These are phyloP conservation scores for Hygrocybe coccinea DNA, from an alignment of 768 basidiomycete genomes.

Conservation along the genomic window DNA sequence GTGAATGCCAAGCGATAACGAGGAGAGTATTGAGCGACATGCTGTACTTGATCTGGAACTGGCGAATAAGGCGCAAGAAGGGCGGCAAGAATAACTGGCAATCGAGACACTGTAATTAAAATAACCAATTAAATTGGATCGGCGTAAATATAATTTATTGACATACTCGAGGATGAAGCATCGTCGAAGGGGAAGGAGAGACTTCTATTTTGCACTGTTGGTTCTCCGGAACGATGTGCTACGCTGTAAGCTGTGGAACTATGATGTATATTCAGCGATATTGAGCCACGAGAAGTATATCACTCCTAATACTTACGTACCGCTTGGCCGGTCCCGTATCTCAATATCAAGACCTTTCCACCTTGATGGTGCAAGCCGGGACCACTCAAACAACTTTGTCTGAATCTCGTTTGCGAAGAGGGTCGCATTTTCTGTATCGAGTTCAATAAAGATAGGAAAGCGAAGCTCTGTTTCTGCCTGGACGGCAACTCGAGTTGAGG, in stretches of 20 bases:
- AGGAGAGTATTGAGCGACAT: slow-evolving; percentile 70
- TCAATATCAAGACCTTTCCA: slow-evolving; percentile 44
- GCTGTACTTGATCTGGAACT: slow-evolving; percentile 38
- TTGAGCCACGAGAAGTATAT: neutral
- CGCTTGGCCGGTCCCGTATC: slow-evolving; percentile 25
- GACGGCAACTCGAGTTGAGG: slow-evolving; percentile 52
- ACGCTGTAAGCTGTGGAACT: slow-evolving; percentile 23
- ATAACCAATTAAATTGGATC: neutral
- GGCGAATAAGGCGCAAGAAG: slow-evolving; percentile 42
- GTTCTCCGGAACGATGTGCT: slow-evolving; percentile 11
- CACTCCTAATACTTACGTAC: slow-evolving; percentile 27
- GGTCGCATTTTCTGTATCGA: slow-evolving; percentile 19
- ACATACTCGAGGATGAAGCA: slow-evolving; percentile 18
- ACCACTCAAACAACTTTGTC: slow-evolving; percentile 21
- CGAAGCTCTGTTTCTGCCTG: slow-evolving; percentile 43
- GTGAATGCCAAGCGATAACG: slow-evolving; percentile 88
- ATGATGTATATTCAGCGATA: slow-evolving; percentile 6
- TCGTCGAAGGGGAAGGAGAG: slow-evolving; percentile 28
- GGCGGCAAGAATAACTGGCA: slow-evolving; percentile 30
- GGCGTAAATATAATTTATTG: neutral
- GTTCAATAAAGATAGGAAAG: slow-evolving; percentile 46
- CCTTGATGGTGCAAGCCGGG: slow-evolving; percentile 21
- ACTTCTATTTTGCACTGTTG: slow-evolving; percentile 23
- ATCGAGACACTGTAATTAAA: slow-evolving; percentile 11
- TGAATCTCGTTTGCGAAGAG: slow-evolving; percentile 19